Evolutionary conservation across 495 filamentous ascomycete genomes (phyloP).

Genomic region (Podospora didyma): DNA sequence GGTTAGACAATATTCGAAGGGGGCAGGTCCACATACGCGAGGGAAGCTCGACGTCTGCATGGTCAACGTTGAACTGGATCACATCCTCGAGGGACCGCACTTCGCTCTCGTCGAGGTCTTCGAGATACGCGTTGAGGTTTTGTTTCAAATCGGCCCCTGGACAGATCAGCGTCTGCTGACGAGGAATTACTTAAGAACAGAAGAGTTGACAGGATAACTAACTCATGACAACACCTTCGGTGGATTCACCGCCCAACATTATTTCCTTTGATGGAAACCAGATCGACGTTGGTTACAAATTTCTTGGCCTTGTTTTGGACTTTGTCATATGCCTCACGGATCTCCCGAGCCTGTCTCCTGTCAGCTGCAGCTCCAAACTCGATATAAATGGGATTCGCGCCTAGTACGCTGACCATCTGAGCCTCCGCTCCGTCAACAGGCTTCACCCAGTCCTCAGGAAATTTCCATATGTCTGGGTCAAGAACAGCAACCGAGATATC

Average conservation of each 20-base stretch:
- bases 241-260: too few species aligned
- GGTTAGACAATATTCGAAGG: not conserved
- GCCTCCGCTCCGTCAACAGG: not conserved
- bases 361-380: too few species aligned
- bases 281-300: too few species aligned
- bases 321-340: too few species aligned
- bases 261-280: too few species aligned
- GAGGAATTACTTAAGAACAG: too few species aligned
- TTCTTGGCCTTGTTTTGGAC: too few species aligned
- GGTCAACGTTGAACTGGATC: not conserved
- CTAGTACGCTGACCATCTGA: too few species aligned
- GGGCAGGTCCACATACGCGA: not conserved
- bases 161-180: not conserved
- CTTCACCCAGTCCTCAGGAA: not conserved
- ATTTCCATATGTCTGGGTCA: not conserved
- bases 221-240: too few species aligned
- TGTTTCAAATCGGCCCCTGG: not conserved
- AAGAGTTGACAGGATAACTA: too few species aligned
- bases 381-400: too few species aligned
- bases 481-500: not conserved
- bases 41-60: not conserved
- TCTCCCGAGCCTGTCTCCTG: too few species aligned
- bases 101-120: not conserved
- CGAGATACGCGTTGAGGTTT: not conserved
- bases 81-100: not conserved